Evolutionary conservation across 2,329 filamentous ascomycete species (phyloP), one percentile per base, ranked within the genome.

Genomic region (Cryphonectria nitschkei): DNA sequence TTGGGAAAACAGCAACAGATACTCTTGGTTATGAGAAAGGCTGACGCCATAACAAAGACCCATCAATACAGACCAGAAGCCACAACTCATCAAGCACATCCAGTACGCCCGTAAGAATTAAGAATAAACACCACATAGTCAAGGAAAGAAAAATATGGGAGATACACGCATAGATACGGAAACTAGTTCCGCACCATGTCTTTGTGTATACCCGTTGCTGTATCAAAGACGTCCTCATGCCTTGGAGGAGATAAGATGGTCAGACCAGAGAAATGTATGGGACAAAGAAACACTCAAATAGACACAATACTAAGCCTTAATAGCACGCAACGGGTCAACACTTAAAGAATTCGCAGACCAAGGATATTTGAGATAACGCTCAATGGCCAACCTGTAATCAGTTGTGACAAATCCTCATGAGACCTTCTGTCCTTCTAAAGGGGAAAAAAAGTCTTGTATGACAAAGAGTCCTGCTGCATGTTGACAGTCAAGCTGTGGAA

Each of bases 11-110:
- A 50, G 56, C 26, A 52, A 54, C 41, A 39, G 22, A 39, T 29
- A 29, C 63, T 11, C 0, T 29, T 13, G 32, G 3, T 26, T 46
- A n/a, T 50, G 6, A 22, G 19, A 41, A 22, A 29, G 14, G 34
- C 26, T 58, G 65, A 43, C 5, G n/a, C 39, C 26, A n/a, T 66
- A 34, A 66, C 65, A 66, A 66, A 66, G 65, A 58, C 29, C 32
- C 7, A 16, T 46, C 43, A 39, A 64, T 14, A 43, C 52, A 16
- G 62, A 29, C 13, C 41, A 14, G 46, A 34, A 34, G 22, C 41
- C 62, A 46, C 16, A 1, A 29, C 22, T 32, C 22, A 29, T 34
- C 39, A 65, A 52, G n/a, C 43, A 34, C 34, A 19, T n/a, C 5
- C 1, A 50, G 22, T 50, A 50, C 46, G 46, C 6, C 46, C 46